Percentiles rank a stretch among this genome's conserved stretches.
Conservation (phyloP, 129 eudicot genomes). For the Helianthus annuus region DNA sequence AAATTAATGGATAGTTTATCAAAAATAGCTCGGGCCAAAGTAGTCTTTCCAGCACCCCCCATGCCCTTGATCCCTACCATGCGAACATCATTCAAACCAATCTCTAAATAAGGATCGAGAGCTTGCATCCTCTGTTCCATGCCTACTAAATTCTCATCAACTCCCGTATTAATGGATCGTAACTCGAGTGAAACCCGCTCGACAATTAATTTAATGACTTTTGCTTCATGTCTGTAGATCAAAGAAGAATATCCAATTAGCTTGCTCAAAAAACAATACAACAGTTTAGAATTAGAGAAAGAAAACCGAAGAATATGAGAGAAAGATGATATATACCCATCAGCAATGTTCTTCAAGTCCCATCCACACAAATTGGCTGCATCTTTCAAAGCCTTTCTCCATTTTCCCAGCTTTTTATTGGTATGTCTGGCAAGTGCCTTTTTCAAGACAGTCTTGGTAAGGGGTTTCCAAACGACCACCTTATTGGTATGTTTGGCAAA, state of each 20-base stretch:
- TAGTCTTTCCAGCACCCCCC: neutral
- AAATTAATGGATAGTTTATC: neutral
- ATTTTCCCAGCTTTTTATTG: no score
- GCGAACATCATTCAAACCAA: no score
- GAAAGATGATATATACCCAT: neutral
- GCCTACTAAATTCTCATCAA: conserved; percentile 8
- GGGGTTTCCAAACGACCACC: no score
- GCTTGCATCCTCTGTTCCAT: no score
- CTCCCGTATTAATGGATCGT: neutral
- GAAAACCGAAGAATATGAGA: no score
- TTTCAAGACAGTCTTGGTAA: no score
- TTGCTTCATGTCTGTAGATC: conserved; percentile 4
- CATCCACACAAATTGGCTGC: neutral
- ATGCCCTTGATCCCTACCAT: neutral
- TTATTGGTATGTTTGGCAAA: no score
- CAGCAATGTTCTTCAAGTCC: neutral
- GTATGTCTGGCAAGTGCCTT: no score
- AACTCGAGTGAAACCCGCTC: neutral
- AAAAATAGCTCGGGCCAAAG: neutral
- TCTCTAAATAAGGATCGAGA: no score
- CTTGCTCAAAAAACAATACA: neutral
- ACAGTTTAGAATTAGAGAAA: no score
- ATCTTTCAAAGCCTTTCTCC: no score
- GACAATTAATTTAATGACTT: neutral
- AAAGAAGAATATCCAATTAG: conserved; percentile 1